A percentile compares a stretch with the other conserved stretches of the same genome.
Conservation (phyloP, 2,329 filamentous ascomycete species). For the Aspergillus sojae region DNA sequence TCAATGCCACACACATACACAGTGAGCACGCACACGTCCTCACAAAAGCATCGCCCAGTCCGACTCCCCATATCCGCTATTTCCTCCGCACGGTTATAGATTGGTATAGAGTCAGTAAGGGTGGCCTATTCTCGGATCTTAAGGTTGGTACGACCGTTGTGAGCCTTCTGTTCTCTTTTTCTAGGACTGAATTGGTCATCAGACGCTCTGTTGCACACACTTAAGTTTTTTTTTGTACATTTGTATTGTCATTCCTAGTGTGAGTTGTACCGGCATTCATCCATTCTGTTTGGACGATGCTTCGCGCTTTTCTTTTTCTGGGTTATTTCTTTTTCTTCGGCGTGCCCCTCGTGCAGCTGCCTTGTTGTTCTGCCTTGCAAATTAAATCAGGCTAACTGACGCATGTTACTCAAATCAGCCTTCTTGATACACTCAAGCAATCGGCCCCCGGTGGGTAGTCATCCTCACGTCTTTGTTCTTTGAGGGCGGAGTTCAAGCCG, state of each 20-base stretch:
- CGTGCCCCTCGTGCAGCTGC: slow-evolving; percentile 15
- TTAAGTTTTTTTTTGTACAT: background rate
- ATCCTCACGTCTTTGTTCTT: background rate
- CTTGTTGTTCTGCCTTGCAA: slow-evolving; percentile 14
- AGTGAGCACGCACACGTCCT: slow-evolving; percentile 24
- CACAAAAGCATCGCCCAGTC: slow-evolving; percentile 30
- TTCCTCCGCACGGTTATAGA: slow-evolving; percentile 19
- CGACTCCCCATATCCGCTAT: slow-evolving; percentile 32
- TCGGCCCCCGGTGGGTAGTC: background rate
- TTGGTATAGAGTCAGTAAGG: slow-evolving; percentile 20
- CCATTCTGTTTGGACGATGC: slow-evolving; percentile 11
- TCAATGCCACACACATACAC: slow-evolving; percentile 26
- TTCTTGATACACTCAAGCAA: slow-evolving; percentile 14
- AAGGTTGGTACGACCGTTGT: slow-evolving; percentile 11
- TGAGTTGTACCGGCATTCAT: slow-evolving; percentile 11
- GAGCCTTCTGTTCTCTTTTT: slow-evolving; percentile 6
- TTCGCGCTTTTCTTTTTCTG: slow-evolving; percentile 9
- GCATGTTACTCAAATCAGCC: slow-evolving; percentile 15
- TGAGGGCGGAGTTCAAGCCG: background rate
- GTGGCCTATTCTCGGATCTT: slow-evolving; percentile 7
- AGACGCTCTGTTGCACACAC: slow-evolving; percentile 11
- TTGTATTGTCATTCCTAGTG: slow-evolving; percentile 6
- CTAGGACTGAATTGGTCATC: slow-evolving; percentile 16
- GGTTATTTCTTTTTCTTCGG: slow-evolving; percentile 10
- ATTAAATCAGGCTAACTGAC: slow-evolving; percentile 16